Evolutionary conservation across 1,284 basidiomycete species (phyloP).

Genomic region (Irpex sp.): DNA sequence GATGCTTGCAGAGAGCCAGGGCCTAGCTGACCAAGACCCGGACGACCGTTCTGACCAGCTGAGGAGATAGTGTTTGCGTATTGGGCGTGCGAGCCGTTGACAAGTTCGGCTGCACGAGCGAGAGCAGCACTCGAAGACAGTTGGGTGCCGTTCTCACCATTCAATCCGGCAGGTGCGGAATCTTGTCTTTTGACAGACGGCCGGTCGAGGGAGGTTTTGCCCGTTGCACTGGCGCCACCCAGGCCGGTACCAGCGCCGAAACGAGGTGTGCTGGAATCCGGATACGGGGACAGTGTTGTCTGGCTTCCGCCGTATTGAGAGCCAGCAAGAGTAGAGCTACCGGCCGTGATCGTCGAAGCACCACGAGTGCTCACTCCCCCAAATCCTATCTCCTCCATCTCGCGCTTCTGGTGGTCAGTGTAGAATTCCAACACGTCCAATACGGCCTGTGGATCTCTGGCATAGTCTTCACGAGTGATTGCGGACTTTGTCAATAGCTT

Average conservation of each 20-base stretch:
- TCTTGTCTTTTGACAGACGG: constrained; percentile 53
- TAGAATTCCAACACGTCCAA: constrained; percentile 98
- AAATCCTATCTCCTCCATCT: constrained; percentile 64
- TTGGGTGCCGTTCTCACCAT: constrained; percentile 29
- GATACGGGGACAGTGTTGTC: constrained; percentile 26
- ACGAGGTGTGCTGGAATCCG: constrained; percentile 48
- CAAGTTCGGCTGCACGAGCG: constrained; percentile 53
- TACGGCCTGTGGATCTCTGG: constrained; percentile 94
- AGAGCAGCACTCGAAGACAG: constrained; percentile 38
- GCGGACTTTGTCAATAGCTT: constrained; percentile 93
- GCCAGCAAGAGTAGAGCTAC: neutral
- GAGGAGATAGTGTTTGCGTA: constrained; percentile 35
- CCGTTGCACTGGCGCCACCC: constrained; percentile 48
- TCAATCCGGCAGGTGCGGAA: constrained; percentile 46
- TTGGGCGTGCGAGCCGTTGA: constrained; percentile 53
- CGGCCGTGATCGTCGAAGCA: neutral
- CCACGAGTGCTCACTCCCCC: constrained; percentile 15
- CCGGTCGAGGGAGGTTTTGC: constrained; percentile 40
- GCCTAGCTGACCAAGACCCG: constrained; percentile 26
- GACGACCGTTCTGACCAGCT: constrained; percentile 20
- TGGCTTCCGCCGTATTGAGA: constrained; percentile 2
- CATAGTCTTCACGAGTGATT: constrained; percentile 97
- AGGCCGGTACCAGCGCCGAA: constrained; percentile 86
- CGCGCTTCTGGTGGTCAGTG: constrained; percentile 94
- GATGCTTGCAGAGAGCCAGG: constrained; percentile 32